Conservation (phyloP, 805 yeast genomes). For the Wickerhamiella sorbophila region DNA sequence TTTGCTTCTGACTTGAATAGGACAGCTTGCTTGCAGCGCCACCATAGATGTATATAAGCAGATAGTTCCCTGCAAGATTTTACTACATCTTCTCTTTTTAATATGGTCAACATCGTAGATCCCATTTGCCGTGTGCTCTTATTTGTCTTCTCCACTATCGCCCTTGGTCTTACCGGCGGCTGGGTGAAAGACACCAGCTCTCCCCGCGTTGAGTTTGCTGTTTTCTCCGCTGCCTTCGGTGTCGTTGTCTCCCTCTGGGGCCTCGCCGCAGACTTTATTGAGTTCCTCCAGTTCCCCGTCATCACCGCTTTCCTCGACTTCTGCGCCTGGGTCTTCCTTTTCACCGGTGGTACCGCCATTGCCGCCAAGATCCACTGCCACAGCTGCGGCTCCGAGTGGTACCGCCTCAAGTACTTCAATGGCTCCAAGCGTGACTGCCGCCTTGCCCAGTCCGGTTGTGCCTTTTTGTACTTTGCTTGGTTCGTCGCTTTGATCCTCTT, state of each 20-base stretch:
- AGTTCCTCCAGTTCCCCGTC: conserved; percentile 77
- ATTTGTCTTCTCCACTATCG: conserved; percentile 61
- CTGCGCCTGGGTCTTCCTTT: conserved; percentile 79
- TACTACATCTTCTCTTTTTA: conserved; percentile 1
- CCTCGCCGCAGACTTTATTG: conserved; percentile 56
- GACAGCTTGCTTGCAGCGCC: conserved; percentile 4
- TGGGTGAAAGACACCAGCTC: conserved; percentile 37
- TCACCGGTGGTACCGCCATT: conserved; percentile 87
- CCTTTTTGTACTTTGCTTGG: conserved; percentile 76
- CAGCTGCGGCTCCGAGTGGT: conserved; percentile 60
- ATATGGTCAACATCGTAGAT: conserved; percentile 57
- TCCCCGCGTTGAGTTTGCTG: conserved; percentile 77
- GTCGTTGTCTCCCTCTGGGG: conserved; percentile 49
- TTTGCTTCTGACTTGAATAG: conserved; percentile 5
- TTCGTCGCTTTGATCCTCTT: conserved; percentile 56
- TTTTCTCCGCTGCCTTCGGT: conserved; percentile 80
- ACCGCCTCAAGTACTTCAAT: conserved; percentile 54
- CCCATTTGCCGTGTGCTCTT: conserved; percentile 57
- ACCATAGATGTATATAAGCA: conserved; percentile 1
- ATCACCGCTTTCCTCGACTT: conserved; percentile 64
- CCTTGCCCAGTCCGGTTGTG: conserved; percentile 77
- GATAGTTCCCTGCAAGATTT: background rate
- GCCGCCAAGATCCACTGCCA: conserved; percentile 82
- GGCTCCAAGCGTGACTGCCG: conserved; percentile 81
- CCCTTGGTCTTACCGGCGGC: conserved; percentile 82